A percentile compares a stretch with the other conserved stretches of the same genome.
Conservation (phyloP, 192 early-diverging fungal species). For the Dissophora globulifera region DNA sequence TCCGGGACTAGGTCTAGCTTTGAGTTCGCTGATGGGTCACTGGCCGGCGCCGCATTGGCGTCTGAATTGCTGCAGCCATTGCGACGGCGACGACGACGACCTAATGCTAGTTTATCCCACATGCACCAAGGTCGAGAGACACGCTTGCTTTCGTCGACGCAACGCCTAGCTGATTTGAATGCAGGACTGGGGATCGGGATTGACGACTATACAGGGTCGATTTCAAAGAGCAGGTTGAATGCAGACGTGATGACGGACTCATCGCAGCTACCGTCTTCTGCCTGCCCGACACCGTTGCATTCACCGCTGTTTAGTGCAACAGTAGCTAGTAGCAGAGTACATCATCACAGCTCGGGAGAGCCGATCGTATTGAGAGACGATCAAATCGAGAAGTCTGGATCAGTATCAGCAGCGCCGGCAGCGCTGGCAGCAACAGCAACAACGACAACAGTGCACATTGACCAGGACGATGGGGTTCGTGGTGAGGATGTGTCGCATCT, state of each 20-base stretch:
- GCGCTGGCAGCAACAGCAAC: too few relatives aligned
- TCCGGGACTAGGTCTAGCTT: too few relatives aligned
- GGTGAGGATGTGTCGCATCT: constrained; percentile 37
- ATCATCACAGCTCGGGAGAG: constrained; percentile 33
- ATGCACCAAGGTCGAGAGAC: neutral
- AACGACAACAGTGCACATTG: too few relatives aligned
- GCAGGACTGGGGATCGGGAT: constrained; percentile 19
- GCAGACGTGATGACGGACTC: constrained; percentile 46
- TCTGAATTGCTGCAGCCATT: too few relatives aligned
- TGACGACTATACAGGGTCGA: neutral
- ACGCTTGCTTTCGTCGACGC: neutral
- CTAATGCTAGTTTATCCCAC: neutral
- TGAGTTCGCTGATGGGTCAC: too few relatives aligned
- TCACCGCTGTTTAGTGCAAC: constrained; percentile 57
- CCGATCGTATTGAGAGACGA: neutral
- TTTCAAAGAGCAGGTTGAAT: neutral
- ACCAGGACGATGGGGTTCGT: neutral
- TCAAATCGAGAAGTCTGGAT: neutral
- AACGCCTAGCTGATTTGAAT: neutral
- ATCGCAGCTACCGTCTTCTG: constrained; percentile 53
- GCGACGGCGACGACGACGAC: constrained; percentile 8
- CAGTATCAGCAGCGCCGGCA: too few relatives aligned
- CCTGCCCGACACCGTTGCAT: constrained; percentile 55
- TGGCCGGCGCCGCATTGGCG: too few relatives aligned
- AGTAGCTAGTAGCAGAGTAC: constrained; percentile 11